Evolutionary conservation across 2,329 filamentous ascomycete genomes (phyloP), one percentile per base, ranked within the genome.

Genomic region (Neurospora sp.): DNA sequence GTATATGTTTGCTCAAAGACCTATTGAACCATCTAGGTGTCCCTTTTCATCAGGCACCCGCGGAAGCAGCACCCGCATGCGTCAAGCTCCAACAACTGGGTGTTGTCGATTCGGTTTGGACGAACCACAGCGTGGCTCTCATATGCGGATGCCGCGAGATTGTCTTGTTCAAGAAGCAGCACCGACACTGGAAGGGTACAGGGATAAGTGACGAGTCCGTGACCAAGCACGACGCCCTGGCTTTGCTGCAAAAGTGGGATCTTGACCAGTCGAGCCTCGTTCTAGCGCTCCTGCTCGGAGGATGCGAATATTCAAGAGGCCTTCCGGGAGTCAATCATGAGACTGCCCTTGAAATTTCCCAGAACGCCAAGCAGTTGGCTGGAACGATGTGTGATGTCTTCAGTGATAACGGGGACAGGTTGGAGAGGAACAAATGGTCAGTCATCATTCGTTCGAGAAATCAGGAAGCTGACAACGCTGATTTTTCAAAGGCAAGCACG

Each of bases 231-330:
- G 66, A 62, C 15, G 23, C 13, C 5, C 1, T n/a, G 28, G 52
- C 52, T 33, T 62, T 62, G 52, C 23, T 62, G 13, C 52, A 46
- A 3, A 15, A 66, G 8, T 42, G 23, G 17, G 33, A 15, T 17
- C 23, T n/a, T 5, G 38, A 66, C 28, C 23, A n/a, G 17, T 17
- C 39, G 9, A 36, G 58, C 4, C 39, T 69, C 39, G 17, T 69
- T 36, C 38, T 69, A 19, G 66, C 4, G 17, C 58, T 66, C 10
- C n/a, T 66, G 1, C 52, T 69, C 33, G 23, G 58, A 10, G 68
- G 68, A n/a, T 67, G 58, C 52, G 68, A 69, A 33, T 66, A 69
- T 43, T 38, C 52, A 28, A 38, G 28, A 62, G 28, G 52, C 28
- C 23, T 36, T 36, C 28, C 52, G 52, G 52, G 15, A 62, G 13